Percentiles rank a stretch among this genome's conserved stretches.
These are phyloP conservation scores for Scheffersomyces stipitis DNA, from an alignment of 805 yeast species.

Conservation along the genomic window DNA sequence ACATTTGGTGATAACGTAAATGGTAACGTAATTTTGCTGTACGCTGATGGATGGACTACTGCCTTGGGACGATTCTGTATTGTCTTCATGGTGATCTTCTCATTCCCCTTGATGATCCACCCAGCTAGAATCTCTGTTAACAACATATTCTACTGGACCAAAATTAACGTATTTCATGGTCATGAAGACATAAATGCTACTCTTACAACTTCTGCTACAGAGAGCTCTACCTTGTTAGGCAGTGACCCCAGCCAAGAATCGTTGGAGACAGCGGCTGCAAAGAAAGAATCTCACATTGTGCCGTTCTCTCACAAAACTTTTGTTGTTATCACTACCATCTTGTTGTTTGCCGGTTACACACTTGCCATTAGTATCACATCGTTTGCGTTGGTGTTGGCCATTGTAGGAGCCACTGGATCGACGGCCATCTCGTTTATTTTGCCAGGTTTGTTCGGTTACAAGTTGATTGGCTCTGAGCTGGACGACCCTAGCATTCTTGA, in stretches of 20 bases:
- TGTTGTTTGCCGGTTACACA: slow-evolving; percentile 54
- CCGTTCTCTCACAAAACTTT: slow-evolving; percentile 29
- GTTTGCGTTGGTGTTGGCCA: slow-evolving; percentile 76
- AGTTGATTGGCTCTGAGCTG: slow-evolving; percentile 55
- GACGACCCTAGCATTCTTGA: slow-evolving; percentile 27
- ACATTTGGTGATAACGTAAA: slow-evolving; percentile 80
- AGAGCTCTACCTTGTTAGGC: slow-evolving; percentile 10
- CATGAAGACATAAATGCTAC: slow-evolving; percentile 7
- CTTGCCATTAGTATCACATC: slow-evolving; percentile 69
- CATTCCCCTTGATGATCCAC: slow-evolving; percentile 89
- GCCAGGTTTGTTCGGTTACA: slow-evolving; percentile 85
- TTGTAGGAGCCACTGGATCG: slow-evolving; percentile 93
- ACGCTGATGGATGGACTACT: slow-evolving; percentile 62
- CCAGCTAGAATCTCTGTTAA: slow-evolving; percentile 84
- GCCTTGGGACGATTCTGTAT: slow-evolving; percentile 80
- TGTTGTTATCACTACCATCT: slow-evolving; percentile 24
- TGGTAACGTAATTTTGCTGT: slow-evolving; percentile 80
- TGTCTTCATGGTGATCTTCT: slow-evolving; percentile 73
- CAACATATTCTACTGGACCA: slow-evolving; percentile 61
- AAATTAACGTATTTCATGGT: slow-evolving; percentile 5
- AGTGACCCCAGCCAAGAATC: slow-evolving; percentile 6
- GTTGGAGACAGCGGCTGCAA: slow-evolving; percentile 2
- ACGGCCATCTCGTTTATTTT: slow-evolving; percentile 87
- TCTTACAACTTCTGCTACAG: neutral
- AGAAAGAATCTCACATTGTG: slow-evolving; percentile 16